phyloP scores from a whole-genome alignment of 371 early-diverging fungal genomes.

The Syncephalastrum contaminatum region DNA sequence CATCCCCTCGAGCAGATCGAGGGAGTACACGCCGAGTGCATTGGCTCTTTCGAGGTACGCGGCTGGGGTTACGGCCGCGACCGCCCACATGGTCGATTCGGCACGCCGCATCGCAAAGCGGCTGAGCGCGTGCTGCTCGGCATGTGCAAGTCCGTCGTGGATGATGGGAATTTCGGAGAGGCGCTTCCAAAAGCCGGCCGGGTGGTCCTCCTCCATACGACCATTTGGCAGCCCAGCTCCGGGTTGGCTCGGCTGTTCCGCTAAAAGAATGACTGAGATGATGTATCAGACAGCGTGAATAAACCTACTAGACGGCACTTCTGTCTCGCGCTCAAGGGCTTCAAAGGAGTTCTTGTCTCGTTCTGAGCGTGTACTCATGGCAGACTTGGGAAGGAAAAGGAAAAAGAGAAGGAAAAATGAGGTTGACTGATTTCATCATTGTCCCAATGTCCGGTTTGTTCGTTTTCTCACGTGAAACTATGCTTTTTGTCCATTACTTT shows the following conservation, averaged over 20 bases:
- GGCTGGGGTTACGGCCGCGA: conserved; percentile 43
- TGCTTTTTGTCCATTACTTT: too few species aligned
- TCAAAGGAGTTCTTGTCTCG: too few species aligned
- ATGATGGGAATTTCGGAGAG: conserved; percentile 61
- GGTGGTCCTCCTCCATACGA: not conserved
- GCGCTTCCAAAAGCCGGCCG: conserved; percentile 37
- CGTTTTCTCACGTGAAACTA: too few species aligned
- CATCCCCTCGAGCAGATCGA: conserved; percentile 58
- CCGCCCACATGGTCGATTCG: conserved; percentile 42
- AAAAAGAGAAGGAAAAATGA: too few species aligned
- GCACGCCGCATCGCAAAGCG: conserved; percentile 53
- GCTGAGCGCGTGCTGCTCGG: conserved; percentile 55
- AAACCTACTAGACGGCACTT: too few species aligned
- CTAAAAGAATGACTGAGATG: too few species aligned
- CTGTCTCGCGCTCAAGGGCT: too few species aligned
- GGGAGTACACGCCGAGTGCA: conserved; percentile 58
- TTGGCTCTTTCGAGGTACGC: conserved; percentile 54
- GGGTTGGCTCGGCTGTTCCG: not conserved
- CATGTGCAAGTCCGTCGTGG: conserved; percentile 51
- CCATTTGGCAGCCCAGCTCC: not conserved
- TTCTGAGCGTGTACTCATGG: too few species aligned
- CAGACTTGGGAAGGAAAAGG: too few species aligned
- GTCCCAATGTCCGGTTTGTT: too few species aligned
- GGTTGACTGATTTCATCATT: too few species aligned
- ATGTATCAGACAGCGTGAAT: too few species aligned